Evolutionary conservation across 1,284 basidiomycete species (phyloP), one percentile per base, ranked within the genome.

Genomic region (Anthracocystis walkeri): DNA sequence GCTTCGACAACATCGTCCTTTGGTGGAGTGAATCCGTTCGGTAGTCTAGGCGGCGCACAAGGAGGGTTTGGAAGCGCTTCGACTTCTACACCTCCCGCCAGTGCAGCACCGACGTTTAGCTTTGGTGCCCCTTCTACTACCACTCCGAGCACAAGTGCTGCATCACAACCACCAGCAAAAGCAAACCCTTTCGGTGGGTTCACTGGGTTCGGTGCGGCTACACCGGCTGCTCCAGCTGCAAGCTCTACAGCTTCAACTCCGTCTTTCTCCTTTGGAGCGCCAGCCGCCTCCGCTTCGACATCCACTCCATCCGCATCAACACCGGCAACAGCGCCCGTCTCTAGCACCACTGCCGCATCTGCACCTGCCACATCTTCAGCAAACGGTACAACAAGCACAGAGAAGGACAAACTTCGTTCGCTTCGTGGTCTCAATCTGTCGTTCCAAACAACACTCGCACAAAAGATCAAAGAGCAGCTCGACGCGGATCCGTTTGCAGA

Each of bases 341-440:
- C 62, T 23, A 52, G 61, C 33, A 50, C 57, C 40, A 40, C 58
- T 20, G 52, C 64, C 11, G 11, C 41, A n/a, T 14, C 60, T 10
- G 4, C 55, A 10, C 8, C 55, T 14, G 14, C 55, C 14, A 23
- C 65, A 16, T 12, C 63, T 3, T 29, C 46, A 3, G 5, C 54
- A 31, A 59, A 61, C 29, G 58, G 65, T 10, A 14, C 42, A 10
- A 42, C 21, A 3, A 48, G 56, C n/a, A 27, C 23, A 41, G 48
- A 49, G 2, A 75, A 75, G 41, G 63, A 75, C 7, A 50, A 41
- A 14, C 59, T 69, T 40, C 55, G 58, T n/a, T 59, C 63, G 18
- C 59, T 75, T n/a, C 61, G 66, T 4, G 72, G 72, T 23, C 48
- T 75, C 31, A 75, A 75, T 23, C 4, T 75, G 4, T 75, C 72